A percentile compares a stretch with the other conserved stretches of the same genome.
Evolutionary conservation across 2,329 filamentous ascomycete species (phyloP).

Genomic region (Claviceps arundinis): DNA sequence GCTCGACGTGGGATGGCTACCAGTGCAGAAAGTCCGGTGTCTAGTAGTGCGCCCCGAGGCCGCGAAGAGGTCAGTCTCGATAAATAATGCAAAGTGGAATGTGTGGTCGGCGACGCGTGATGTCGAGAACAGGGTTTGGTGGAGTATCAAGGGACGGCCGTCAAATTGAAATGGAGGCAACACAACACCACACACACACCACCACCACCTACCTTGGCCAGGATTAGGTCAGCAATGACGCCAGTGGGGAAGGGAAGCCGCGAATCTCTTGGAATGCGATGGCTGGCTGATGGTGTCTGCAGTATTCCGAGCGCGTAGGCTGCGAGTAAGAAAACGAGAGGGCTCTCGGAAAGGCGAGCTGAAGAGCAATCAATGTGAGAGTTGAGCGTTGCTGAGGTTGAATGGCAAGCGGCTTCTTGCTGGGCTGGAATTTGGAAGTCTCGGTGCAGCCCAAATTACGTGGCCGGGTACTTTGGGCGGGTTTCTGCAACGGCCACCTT

Average conservation of each 20-base stretch:
- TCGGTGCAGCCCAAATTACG: slow-evolving; percentile 19
- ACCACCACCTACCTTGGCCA: slow-evolving; percentile 11
- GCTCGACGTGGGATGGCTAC: neutral
- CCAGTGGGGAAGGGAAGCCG: slow-evolving; percentile 12
- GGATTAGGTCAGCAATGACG: slow-evolving; percentile 28
- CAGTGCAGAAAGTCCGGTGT: neutral
- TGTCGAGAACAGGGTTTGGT: slow-evolving; percentile 3
- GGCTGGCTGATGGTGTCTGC: neutral
- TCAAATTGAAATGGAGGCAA: slow-evolving; percentile 26
- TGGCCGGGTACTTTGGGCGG: slow-evolving; percentile 18
- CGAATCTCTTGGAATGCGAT: neutral
- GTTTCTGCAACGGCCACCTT: slow-evolving; percentile 13
- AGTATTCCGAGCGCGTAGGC: neutral
- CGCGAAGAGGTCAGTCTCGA: neutral
- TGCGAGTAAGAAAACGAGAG: neutral
- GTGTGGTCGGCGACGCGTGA: neutral
- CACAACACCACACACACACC: slow-evolving; percentile 9
- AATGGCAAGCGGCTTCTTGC: neutral
- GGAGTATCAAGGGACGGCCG: slow-evolving; percentile 10
- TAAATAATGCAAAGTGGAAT: neutral
- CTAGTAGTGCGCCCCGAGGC: slow-evolving; percentile 1
- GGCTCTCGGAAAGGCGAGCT: neutral
- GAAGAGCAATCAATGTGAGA: neutral
- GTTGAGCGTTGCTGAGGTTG: slow-evolving; percentile 1
- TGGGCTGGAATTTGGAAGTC: slow-evolving; percentile 21